Base-by-base conservation (phyloP, 768 basidiomycete genomes). In the Porpolomopsis calyptriformis region DNA sequence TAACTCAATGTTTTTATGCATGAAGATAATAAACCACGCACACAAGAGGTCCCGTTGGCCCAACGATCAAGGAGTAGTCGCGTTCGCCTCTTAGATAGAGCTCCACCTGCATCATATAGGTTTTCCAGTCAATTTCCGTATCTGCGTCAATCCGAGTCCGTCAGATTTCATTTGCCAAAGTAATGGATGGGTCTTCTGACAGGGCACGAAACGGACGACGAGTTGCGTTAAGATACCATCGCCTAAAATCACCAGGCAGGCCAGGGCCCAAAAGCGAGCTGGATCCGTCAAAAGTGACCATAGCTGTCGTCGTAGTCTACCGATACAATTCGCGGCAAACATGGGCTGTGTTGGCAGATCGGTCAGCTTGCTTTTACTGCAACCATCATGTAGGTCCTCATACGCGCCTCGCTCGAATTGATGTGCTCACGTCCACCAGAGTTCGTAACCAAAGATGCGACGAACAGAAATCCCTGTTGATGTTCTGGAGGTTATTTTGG, bases 81-180 rank as follows among this genome's bases (percentile, higher is more conserved):
- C 82, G 71, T 60, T 93, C 83, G 26, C 92, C 92, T 45, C 77
- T 74, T 39, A 86, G 55, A 64, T 87, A 91, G 34, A 84, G 60
- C 46, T 82, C 73, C 1, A 86, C 74, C 44, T 98, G 96, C 43
- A 82, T 68, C 80, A 97, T 90, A 59, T 99, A 99, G 0, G 96
- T 97, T 57, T 82, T 76, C 81, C 89, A 98, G 65, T 99, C 96
- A 55, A 99, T 99, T 65, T 99, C 93, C 9, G 96, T 98, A 66
- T 93, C 94, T 97, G 68, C 42, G 43, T 23, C n/a, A 44, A 26
- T 40, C 51, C 35, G 34, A 33, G 36, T 51, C 40, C 50, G 58
- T 58, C 46, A 55, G 40, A 19, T 25, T 44, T 40, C 23, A 38
- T 35, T 50, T 24, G 14, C 19, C 16, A 42, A 26, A 26, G 38